Conservation (phyloP, 192 early-diverging fungal genomes). For the Coemansia sp. region DNA sequence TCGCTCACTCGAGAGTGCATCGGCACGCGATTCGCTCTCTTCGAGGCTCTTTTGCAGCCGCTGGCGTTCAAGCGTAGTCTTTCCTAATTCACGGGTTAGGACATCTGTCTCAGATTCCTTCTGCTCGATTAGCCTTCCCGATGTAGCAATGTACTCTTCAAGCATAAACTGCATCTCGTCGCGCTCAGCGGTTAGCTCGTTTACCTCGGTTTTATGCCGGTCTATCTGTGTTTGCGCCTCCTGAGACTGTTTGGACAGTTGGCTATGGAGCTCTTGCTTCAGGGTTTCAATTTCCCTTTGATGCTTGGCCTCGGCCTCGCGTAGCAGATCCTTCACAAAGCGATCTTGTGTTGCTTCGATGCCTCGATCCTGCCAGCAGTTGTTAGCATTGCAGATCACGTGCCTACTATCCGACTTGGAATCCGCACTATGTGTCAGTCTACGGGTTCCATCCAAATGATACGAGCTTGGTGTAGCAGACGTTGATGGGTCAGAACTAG, state of each 20-base stretch:
- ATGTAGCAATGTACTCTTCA: conserved; percentile 32
- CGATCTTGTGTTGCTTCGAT: neutral
- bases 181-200: conserved; percentile 10
- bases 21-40: neutral
- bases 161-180: conserved; percentile 35
- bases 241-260: conserved; percentile 10
- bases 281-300: conserved; percentile 7
- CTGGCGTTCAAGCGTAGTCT: conserved; percentile 35
- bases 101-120: conserved; percentile 26
- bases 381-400: neutral
- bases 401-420: neutral
- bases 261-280: conserved; percentile 12
- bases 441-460: neutral
- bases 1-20: conserved; percentile 17
- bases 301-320: conserved; percentile 12
- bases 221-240: conserved; percentile 9
- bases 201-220: conserved; percentile 6
- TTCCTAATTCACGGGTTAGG: conserved; percentile 36
- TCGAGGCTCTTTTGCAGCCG: conserved; percentile 23
- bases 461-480: neutral
- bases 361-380: neutral
- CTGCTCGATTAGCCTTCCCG: conserved; percentile 29
- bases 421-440: neutral
- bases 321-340: conserved; percentile 1
- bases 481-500: neutral